Conservation (phyloP, 768 basidiomycete genomes). For the Mycena olivaceomarginata region DNA sequence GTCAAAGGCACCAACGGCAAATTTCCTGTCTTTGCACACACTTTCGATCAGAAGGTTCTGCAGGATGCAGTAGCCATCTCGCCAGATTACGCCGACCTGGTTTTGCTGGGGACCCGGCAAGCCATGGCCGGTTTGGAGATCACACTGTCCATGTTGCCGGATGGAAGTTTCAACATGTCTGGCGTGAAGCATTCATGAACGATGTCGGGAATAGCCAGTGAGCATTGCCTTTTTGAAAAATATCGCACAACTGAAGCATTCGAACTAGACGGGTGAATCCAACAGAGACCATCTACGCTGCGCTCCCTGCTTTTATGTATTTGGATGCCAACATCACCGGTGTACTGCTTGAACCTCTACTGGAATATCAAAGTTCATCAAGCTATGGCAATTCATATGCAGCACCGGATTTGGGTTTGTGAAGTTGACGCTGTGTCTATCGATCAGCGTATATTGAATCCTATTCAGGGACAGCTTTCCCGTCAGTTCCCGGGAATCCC, state of each 20-base stretch:
- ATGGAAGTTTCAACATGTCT: slow-evolving; percentile 57
- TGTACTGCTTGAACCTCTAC: slow-evolving; percentile 22
- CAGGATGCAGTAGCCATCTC: slow-evolving; percentile 60
- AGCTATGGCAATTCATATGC: slow-evolving; percentile 50
- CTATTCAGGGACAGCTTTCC: slow-evolving; percentile 45
- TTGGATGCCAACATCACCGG: slow-evolving; percentile 57
- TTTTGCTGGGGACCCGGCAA: slow-evolving; percentile 66
- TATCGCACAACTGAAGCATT: not conserved
- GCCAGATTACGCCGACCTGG: slow-evolving; percentile 61
- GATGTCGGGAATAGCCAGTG: slow-evolving; percentile 62
- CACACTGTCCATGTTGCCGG: slow-evolving; percentile 56
- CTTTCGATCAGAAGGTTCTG: slow-evolving; percentile 64
- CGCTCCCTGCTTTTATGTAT: slow-evolving; percentile 43
- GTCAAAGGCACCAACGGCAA: slow-evolving; percentile 37
- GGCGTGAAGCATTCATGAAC: slow-evolving; percentile 70
- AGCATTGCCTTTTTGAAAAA: slow-evolving; percentile 43
- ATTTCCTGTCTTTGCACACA: slow-evolving; percentile 70
- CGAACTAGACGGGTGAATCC: slow-evolving; percentile 32
- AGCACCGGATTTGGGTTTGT: slow-evolving; percentile 56
- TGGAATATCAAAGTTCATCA: slow-evolving; percentile 62
- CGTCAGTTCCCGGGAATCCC: slow-evolving; percentile 42
- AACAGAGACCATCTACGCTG: slow-evolving; percentile 59
- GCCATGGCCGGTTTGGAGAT: slow-evolving; percentile 68
- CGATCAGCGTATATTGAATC: not conserved
- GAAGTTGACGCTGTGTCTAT: too few species aligned